phyloP scores from a whole-genome alignment of 345 rosid genomes.

The Linum lewisii region DNA sequence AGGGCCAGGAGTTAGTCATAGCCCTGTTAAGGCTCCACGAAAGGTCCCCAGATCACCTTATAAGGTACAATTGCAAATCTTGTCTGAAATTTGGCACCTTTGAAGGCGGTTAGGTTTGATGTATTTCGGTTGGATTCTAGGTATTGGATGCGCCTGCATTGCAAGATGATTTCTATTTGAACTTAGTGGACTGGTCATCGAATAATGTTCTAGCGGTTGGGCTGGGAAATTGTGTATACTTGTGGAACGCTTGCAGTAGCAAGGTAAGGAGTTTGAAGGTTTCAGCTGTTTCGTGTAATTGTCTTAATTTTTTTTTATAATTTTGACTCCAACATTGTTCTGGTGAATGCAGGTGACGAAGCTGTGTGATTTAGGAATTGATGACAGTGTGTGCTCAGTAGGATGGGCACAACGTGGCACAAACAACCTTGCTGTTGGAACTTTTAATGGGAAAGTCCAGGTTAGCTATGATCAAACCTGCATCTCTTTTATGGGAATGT shows the following conservation, averaged over 20 bases:
- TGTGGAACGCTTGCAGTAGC: slow-evolving; percentile 99
- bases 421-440: slow-evolving; percentile 77
- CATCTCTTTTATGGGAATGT: neutral
- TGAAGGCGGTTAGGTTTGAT: neutral
- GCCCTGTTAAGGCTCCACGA: slow-evolving; percentile 71
- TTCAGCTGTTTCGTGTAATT: neutral
- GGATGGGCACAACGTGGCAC: slow-evolving; percentile 90
- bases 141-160: slow-evolving; percentile 97
- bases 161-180: slow-evolving; percentile 98
- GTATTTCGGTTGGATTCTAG: slow-evolving; percentile 25
- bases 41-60: slow-evolving; percentile 82
- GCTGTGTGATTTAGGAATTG: slow-evolving; percentile 81
- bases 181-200: slow-evolving; percentile 96
- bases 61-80: slow-evolving; percentile 37
- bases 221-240: slow-evolving; percentile 83
- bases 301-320: no score
- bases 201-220: slow-evolving; percentile 93
- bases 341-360: slow-evolving; percentile 58
- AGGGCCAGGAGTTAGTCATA: slow-evolving; percentile 46
- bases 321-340: no score
- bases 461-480: slow-evolving; percentile 25
- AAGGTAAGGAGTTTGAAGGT: slow-evolving; percentile 41
- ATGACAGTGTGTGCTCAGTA: slow-evolving; percentile 88
- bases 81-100: neutral
- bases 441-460: slow-evolving; percentile 78